A percentile compares a stretch with the other conserved stretches of the same genome.
Conservation (phyloP, 306 rosid genomes). For the Prunus persica region Prunus_persica_NCBIv2 NC_034009.1:46992501-46993000, state of each 20-base stretch:
- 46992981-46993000: not conserved
- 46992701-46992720: constrained; percentile 51
- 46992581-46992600: constrained; percentile 15
- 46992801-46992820: constrained; percentile 1
- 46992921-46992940: not conserved
- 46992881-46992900: not conserved
- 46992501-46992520: not conserved
- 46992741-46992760: constrained; percentile 80
- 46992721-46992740: constrained; percentile 57
- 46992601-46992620: constrained; percentile 82
- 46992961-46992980: not conserved
- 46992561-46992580: constrained; percentile 7
- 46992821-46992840: not conserved
- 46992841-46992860: not conserved
- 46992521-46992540: not conserved
- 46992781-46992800: constrained; percentile 73
- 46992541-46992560: not conserved
- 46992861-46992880: not conserved
- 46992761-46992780: constrained; percentile 87
- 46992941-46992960: not conserved
- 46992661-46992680: constrained; percentile 39
- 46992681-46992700: constrained; percentile 47
- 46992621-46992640: constrained; percentile 51
- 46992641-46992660: constrained; percentile 40
- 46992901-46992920: not conserved